A percentile compares a stretch with the other conserved stretches of the same genome.
These are phyloP conservation scores for Penicillium sp. DNA, from an alignment of 2,329 filamentous ascomycete genomes.

Conservation along the genomic window DNA sequence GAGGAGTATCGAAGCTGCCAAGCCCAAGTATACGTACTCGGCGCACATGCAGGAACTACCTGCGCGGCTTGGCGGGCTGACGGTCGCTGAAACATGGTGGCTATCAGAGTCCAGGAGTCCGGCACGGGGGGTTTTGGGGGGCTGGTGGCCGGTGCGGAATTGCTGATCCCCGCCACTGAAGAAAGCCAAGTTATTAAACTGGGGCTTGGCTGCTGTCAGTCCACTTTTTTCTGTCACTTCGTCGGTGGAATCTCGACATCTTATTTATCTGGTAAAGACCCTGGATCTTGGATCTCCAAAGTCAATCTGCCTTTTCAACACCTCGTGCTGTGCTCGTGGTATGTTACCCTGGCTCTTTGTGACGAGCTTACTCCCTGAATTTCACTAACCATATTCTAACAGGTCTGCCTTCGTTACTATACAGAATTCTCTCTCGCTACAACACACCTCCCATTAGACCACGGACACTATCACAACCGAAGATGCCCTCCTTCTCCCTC, in stretches of 20 bases:
- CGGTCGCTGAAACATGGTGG: slow-evolving; percentile 3
- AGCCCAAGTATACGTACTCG: slow-evolving; percentile 9
- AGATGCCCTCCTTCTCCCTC: neutral
- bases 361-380: neutral
- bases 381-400: neutral
- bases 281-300: neutral
- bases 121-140: neutral
- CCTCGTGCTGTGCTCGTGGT: neutral
- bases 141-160: neutral
- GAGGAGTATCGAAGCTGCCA: neutral
- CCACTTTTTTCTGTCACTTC: neutral
- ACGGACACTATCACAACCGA: neutral
- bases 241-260: neutral
- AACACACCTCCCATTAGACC: neutral
- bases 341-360: neutral
- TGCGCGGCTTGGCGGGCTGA: neutral
- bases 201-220: slow-evolving; percentile 4
- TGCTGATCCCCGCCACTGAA: slow-evolving; percentile 1
- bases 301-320: neutral
- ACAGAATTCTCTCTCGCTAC: neutral
- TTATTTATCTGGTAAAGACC: neutral
- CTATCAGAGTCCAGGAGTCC: neutral
- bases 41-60: neutral
- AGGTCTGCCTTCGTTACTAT: neutral
- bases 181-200: slow-evolving; percentile 14